Percentiles rank a stretch among this genome's conserved stretches.
These are phyloP conservation scores for Baudoinia panamericana DNA, from an alignment of 495 filamentous ascomycete genomes.

Conservation along the genomic window DNA sequence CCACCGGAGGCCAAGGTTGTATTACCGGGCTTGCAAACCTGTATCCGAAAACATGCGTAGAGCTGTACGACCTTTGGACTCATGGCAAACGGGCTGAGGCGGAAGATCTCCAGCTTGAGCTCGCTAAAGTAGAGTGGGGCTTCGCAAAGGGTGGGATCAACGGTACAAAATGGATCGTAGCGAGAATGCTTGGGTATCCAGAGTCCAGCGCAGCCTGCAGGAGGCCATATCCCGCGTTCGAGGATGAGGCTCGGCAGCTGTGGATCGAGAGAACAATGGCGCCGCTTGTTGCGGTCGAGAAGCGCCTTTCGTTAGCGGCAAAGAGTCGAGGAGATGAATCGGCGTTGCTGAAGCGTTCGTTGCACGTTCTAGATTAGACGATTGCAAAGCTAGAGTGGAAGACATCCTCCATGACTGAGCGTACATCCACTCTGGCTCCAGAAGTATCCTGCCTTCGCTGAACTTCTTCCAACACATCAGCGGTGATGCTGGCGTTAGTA, in stretches of 20 bases:
- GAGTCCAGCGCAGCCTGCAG: conserved; percentile 28
- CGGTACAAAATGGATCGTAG: conserved; percentile 34
- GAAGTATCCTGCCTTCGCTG: conserved; percentile 30
- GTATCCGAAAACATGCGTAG: conserved; percentile 24
- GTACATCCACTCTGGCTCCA: conserved; percentile 31
- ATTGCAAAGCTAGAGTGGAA: conserved; percentile 26
- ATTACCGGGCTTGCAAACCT: conserved; percentile 28
- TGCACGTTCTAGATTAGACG: conserved; percentile 19
- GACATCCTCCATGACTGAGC: conserved; percentile 23
- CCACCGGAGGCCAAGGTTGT: conserved; percentile 22
- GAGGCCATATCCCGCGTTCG: conserved; percentile 31
- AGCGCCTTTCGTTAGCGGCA: too few species aligned
- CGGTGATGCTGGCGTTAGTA: conserved; percentile 32
- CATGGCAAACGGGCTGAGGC: conserved; percentile 30
- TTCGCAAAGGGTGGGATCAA: conserved; percentile 34
- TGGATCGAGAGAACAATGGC: conserved; percentile 19
- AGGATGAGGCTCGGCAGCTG: conserved; percentile 24
- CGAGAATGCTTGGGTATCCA: conserved; percentile 30
- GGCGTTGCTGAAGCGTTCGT: not conserved
- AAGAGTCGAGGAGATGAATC: not conserved
- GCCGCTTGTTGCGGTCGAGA: conserved; percentile 12
- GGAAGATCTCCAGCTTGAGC: conserved; percentile 26
- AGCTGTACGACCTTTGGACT: conserved; percentile 28
- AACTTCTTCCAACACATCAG: conserved; percentile 33
- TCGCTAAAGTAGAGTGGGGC: conserved; percentile 31